Conservation (phyloP, 108 stramenopile genomes). For the Cyclotella kingstonii region DNA sequence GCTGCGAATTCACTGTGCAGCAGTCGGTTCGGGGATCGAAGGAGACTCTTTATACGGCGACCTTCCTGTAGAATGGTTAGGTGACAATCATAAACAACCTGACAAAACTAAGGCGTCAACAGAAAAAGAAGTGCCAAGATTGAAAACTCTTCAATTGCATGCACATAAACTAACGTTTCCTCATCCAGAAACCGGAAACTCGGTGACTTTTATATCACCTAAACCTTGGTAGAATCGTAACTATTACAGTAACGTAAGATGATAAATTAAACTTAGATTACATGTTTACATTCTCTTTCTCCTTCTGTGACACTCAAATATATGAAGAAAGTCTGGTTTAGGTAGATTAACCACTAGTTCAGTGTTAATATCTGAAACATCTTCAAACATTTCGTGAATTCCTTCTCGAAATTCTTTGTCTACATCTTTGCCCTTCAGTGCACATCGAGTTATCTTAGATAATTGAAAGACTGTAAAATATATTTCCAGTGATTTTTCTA, state of each 20-base stretch:
- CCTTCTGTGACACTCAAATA: constrained; percentile 29
- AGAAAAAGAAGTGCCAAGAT: neutral
- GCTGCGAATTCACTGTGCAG: constrained; percentile 78
- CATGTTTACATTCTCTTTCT: neutral
- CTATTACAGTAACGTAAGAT: too few species aligned
- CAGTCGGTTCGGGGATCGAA: constrained; percentile 54
- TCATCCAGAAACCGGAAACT: constrained; percentile 39
- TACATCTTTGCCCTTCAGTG: constrained; percentile 24
- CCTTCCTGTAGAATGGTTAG: constrained; percentile 29
- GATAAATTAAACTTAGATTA: neutral
- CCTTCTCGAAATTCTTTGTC: constrained; percentile 42
- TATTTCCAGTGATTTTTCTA: neutral
- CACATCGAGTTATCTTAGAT: neutral
- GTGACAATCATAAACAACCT: neutral
- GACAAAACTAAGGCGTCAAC: neutral
- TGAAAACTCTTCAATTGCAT: constrained; percentile 45
- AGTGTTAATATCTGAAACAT: constrained; percentile 34
- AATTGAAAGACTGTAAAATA: neutral
- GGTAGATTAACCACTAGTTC: constrained; percentile 16
- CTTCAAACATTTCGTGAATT: constrained; percentile 34
- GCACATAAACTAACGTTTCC: constrained; percentile 51
- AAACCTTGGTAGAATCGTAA: constrained; percentile 31
- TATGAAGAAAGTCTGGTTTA: constrained; percentile 45
- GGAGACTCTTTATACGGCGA: constrained; percentile 70
- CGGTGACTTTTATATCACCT: constrained; percentile 31